Percentiles rank a stretch among this genome's conserved stretches.
Evolutionary conservation across 2,329 filamentous ascomycete genomes (phyloP).

Genomic region (Penicillium concentricum): DNA sequence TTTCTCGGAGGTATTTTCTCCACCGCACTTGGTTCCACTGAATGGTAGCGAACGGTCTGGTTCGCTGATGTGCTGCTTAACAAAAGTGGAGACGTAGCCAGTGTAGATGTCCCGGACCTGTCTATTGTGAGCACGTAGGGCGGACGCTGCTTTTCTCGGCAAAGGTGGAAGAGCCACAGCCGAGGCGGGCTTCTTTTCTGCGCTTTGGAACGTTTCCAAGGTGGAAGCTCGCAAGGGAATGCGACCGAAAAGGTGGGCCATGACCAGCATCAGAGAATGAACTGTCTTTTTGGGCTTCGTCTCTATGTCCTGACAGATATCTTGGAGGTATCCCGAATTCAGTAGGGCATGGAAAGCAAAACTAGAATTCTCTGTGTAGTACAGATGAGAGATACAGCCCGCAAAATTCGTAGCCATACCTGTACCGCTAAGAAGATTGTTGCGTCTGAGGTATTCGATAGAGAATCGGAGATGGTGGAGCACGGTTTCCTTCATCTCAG

Average conservation of each 20-base stretch:
- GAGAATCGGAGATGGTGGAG: conserved; percentile 77
- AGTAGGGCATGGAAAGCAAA: conserved; percentile 77
- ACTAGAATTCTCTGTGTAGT: conserved; percentile 71
- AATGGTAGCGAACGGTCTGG: conserved; percentile 61
- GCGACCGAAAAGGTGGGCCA: conserved; percentile 70
- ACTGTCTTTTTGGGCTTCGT: conserved; percentile 52
- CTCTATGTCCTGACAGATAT: conserved; percentile 60
- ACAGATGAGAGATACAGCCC: conserved; percentile 67
- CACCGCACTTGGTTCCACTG: conserved; percentile 44
- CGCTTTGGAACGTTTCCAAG: conserved; percentile 37
- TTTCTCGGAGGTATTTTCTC: background rate
- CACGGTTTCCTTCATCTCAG: conserved; percentile 65
- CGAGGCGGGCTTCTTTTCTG: conserved; percentile 59
- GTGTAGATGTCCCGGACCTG: conserved; percentile 66
- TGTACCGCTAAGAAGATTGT: conserved; percentile 60
- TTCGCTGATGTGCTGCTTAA: conserved; percentile 60
- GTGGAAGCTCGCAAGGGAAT: conserved; percentile 46
- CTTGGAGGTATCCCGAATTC: conserved; percentile 67
- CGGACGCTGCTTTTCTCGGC: conserved; percentile 55
- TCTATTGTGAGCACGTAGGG: conserved; percentile 63
- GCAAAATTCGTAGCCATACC: conserved; percentile 72
- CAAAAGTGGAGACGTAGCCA: conserved; percentile 67
- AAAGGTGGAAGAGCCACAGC: conserved; percentile 65
- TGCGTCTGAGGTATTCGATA: conserved; percentile 72
- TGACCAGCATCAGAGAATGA: conserved; percentile 63